Evolutionary conservation across 2,329 filamentous ascomycete genomes (phyloP), one percentile per base, ranked within the genome.

Genomic region (Rhynchosporium agropyri): DNA sequence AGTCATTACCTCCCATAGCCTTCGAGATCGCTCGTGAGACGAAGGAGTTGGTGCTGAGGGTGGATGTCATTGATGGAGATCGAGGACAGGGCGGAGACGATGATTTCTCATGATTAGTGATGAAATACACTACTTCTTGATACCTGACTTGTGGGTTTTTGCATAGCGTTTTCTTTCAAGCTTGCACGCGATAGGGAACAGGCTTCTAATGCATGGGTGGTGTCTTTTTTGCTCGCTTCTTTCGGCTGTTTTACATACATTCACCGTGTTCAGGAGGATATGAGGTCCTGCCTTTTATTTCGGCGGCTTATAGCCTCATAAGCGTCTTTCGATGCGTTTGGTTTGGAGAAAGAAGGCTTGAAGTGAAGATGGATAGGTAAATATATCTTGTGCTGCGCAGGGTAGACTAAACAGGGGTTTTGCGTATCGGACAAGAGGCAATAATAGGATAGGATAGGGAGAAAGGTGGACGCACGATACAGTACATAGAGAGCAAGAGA

Each of bases 11-110:
- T 10, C 91, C 91, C 2, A 87, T 95, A 69, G 91, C 91, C n/a
- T 96, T 96, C 76, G 89, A 92, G 76, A 89, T 94, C 73, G 91
- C 90, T 6, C 83, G 89, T 64, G 89, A 92, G 76, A 90, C 89
- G 58, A 95, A 94, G 79, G 91, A 90, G 74, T 78, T 91, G 64
- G 83, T 86, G 10, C 75, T 80, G 29, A 75, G 78, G 40, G 75
- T 83, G 38, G 80, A 83, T 64, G 61, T 69, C 15, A 70, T 74
- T 58, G 71, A 73, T 54, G 69, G 65, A 2, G 70, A 71, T 36
- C 62, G 66, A 42, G 62, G 58, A 20, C 46, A 63, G 20, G 58
- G 61, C 40, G 65, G 58, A 10, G 69, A 62, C 48, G 70, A 69
- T 48, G 72, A 74, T 63, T 74, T 72, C 62, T 72, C 69, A 69